Base-by-base conservation (phyloP, 2,329 filamentous ascomycete species). In the Akanthomyces lecanii region DNA sequence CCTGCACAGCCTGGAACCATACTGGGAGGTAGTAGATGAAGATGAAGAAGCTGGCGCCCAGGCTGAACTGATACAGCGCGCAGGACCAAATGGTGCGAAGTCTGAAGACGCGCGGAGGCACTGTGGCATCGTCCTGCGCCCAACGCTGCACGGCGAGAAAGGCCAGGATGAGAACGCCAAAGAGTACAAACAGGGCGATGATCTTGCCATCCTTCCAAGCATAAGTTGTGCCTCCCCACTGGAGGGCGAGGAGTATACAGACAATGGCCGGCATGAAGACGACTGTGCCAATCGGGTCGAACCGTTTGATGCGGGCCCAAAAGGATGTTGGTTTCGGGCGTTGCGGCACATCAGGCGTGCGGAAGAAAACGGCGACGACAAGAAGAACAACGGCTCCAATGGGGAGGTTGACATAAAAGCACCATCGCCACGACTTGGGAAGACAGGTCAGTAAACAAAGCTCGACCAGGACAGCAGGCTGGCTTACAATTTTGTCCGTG, bases 1-100 rank as follows among this genome's bases (percentile, higher is more conserved):
- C 76, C 44, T 79, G 73, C 18, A 81, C 75, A 5, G 78, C 75
- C 65, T 80, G 78, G 66, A 81, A 81, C 76, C 77, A 81, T 42
- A 80, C 21, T 76, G 78, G 77, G 0, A 80, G 63, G 63, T 75
- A 79, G 64, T 78, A 79, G 25, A 79, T 64, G 18, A 67, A 64
- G 0, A 69, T 62, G 36, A 73, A 65, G 60, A 74, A 21, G 21
- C 21, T 21, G 21, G 21, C 21, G 21, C 21, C 21, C 21, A 21
- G 21, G 21, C 21, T 21, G 21, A 57, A 57, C 25, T 47, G 54
- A 40, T 57, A 57, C 18, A 47, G 54, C 38, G 54, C 38, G 25
- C 54, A 57, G 18, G 55, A 69, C 2, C 64, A 38, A 10, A 78
- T 72, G 58, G 71, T 74, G 44, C 74, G 74, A 77, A 71, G 21